Evolutionary conservation across 257 asterid genomes (phyloP).

Genomic region (Nicotiana tabacum): DNA sequence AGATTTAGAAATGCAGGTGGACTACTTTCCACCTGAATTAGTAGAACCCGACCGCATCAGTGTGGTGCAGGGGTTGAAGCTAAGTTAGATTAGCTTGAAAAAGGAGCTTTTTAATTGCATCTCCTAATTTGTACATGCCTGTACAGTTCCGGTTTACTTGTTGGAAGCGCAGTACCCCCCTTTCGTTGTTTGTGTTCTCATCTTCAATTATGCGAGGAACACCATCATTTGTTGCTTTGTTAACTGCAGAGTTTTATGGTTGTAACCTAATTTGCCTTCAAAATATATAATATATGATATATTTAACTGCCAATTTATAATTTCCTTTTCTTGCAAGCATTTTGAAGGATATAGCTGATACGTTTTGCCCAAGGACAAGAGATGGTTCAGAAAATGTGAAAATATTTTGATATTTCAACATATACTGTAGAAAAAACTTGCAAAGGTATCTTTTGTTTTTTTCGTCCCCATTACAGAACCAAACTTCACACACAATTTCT

Average conservation of each 20-base stretch:
- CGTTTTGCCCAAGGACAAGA: neutral
- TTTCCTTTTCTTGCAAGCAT: neutral
- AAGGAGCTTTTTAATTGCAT: conserved; percentile 9
- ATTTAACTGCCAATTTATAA: neutral
- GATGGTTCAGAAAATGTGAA: neutral
- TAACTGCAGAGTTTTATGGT: neutral
- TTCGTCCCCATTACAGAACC: no score
- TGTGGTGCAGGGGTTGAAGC: conserved; percentile 13
- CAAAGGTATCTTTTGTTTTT: no score
- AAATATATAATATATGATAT: neutral
- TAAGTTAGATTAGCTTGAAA: neutral
- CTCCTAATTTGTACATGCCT: conserved; percentile 18
- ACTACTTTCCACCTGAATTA: neutral
- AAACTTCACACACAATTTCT: no score
- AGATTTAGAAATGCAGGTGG: conserved; percentile 16
- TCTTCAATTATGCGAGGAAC: neutral
- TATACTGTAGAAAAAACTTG: neutral
- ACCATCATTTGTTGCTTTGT: neutral
- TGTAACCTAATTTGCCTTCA: no score
- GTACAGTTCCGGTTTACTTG: conserved; percentile 26
- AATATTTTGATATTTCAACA: neutral
- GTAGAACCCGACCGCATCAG: conserved; percentile 4
- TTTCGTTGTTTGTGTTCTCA: neutral
- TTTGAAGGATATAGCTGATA: neutral
- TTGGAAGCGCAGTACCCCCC: neutral